These are phyloP conservation scores for Backusella liffmaniae DNA, from an alignment of 192 early-diverging fungal genomes.

Conservation along the genomic window DNA sequence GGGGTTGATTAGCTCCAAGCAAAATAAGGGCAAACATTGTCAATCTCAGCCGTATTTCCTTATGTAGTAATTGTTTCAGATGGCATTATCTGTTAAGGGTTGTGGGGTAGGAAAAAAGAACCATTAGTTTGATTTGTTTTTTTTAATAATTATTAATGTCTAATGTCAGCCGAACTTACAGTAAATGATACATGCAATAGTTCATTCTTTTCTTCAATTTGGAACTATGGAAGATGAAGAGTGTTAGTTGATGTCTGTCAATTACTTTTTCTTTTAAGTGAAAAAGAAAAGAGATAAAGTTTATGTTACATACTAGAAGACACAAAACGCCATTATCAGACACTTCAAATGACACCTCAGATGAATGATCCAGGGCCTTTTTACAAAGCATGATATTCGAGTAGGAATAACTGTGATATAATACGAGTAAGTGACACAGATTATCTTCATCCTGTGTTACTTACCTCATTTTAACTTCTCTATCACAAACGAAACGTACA, in stretches of 20 bases:
- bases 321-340: background rate
- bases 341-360: slow-evolving; percentile 14
- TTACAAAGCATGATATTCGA: slow-evolving; percentile 2
- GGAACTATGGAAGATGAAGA: background rate
- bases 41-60: slow-evolving; percentile 18
- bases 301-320: background rate
- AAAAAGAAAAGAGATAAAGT: no score
- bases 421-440: background rate
- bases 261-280: background rate
- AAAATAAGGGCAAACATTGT: background rate
- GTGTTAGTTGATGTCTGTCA: background rate
- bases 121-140: background rate
- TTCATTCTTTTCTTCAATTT: slow-evolving; percentile 8
- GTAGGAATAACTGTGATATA: slow-evolving; percentile 2
- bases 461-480: slow-evolving; percentile 4
- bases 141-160: background rate
- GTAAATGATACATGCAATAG: slow-evolving; percentile 4
- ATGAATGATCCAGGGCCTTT: background rate
- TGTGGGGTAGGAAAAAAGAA: background rate
- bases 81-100: slow-evolving; percentile 8
- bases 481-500: background rate
- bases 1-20: slow-evolving; percentile 4
- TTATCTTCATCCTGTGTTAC: slow-evolving; percentile 9
- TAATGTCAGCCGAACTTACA: slow-evolving; percentile 8
- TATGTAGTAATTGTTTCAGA: slow-evolving; percentile 16